Percentiles rank a stretch among this genome's conserved stretches.
Evolutionary conservation across 352 stramenopile species (phyloP).

Genomic region (Pythium volutum): DNA sequence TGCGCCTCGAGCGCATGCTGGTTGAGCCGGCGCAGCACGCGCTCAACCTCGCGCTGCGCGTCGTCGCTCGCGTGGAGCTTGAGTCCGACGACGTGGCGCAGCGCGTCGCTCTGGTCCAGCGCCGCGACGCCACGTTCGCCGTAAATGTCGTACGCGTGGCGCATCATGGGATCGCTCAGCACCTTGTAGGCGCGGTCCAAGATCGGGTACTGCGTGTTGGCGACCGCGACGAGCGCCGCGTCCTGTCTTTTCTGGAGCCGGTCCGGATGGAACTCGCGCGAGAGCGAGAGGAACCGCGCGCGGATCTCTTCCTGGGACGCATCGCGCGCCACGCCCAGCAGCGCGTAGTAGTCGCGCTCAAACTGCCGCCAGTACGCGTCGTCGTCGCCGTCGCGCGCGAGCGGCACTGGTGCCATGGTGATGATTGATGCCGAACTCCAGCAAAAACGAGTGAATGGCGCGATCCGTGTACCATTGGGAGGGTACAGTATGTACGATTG

Average conservation of each 20-base stretch:
- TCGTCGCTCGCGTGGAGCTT: slow-evolving; percentile 50
- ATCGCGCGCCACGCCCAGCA: slow-evolving; percentile 61
- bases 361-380: slow-evolving; percentile 50
- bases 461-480: background rate
- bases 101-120: slow-evolving; percentile 53
- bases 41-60: slow-evolving; percentile 52
- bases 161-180: slow-evolving; percentile 60
- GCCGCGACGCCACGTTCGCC: slow-evolving; percentile 67
- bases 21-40: slow-evolving; percentile 60
- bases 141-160: slow-evolving; percentile 74
- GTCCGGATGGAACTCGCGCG: slow-evolving; percentile 85
- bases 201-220: slow-evolving; percentile 76
- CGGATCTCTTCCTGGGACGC: slow-evolving; percentile 66
- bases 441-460: background rate
- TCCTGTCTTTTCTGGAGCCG: slow-evolving; percentile 47
- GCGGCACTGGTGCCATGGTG: background rate
- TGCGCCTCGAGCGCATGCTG: slow-evolving; percentile 67
- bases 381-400: background rate
- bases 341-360: slow-evolving; percentile 83
- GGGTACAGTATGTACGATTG: slow-evolving; percentile 6
- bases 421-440: background rate
- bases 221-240: slow-evolving; percentile 49
- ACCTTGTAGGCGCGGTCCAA: slow-evolving; percentile 84
- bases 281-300: slow-evolving; percentile 61
- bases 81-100: slow-evolving; percentile 35